A percentile compares a stretch with the other conserved stretches of the same genome.
phyloP scores from a whole-genome alignment of 345 rosid genomes.

The Viola odorata region DNA sequence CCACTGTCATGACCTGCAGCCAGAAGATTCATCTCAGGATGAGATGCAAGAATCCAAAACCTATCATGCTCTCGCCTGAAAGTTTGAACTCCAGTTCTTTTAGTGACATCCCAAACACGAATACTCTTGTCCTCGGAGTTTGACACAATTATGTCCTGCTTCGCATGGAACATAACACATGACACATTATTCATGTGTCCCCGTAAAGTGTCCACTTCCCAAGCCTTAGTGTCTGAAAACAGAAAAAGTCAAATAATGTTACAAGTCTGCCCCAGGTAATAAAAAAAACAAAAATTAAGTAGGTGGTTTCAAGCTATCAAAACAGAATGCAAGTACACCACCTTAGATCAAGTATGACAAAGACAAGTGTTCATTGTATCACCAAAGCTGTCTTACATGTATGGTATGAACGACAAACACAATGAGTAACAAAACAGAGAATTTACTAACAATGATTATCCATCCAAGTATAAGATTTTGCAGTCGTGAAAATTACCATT shows the following conservation, averaged over 20 bases:
- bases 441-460: too few species aligned
- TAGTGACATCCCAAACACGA: constrained; percentile 96
- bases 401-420: too few species aligned
- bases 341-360: too few species aligned
- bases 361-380: too few species aligned
- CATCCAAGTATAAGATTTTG: too few species aligned
- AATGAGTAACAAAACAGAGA: too few species aligned
- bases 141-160: constrained; percentile 92
- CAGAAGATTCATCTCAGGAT: constrained; percentile 91
- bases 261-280: too few species aligned
- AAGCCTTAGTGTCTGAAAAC: constrained; percentile 90
- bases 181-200: constrained; percentile 97
- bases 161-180: constrained; percentile 91
- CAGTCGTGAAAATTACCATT: constrained; percentile 45
- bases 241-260: neutral
- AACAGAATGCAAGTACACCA: too few species aligned
- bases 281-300: too few species aligned
- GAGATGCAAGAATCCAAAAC: constrained; percentile 90
- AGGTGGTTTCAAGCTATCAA: too few species aligned
- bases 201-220: constrained; percentile 98
- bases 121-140: constrained; percentile 96
- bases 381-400: too few species aligned
- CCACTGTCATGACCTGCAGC: constrained; percentile 99
- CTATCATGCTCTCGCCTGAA: constrained; percentile 95
- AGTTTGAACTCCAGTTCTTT: constrained; percentile 83